Conservation (phyloP, 1,139 yeast species). For the Pichia sp. region DNA sequence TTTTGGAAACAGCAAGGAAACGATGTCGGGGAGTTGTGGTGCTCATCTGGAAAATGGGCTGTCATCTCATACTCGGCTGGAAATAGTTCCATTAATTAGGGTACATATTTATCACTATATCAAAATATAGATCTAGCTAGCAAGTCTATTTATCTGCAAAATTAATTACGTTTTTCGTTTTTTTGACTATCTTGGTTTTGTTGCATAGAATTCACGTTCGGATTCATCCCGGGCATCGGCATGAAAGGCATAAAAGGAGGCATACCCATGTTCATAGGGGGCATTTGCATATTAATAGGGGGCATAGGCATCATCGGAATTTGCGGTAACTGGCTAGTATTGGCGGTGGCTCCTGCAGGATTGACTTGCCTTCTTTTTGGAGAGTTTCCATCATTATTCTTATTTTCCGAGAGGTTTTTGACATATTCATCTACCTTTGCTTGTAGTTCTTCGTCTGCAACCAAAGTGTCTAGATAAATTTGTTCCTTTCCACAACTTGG, state of each 20-base stretch:
- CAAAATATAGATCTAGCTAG: background rate
- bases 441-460: conserved; percentile 56
- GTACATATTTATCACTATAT: background rate
- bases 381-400: conserved; percentile 11
- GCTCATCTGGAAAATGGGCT: conserved; percentile 89
- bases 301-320: conserved; percentile 18
- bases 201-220: conserved; percentile 4
- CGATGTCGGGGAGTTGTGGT: conserved; percentile 73
- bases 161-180: background rate
- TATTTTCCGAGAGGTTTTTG: conserved; percentile 5
- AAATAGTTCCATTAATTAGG: background rate
- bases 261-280: conserved; percentile 18
- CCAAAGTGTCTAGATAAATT: conserved; percentile 67
- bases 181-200: conserved; percentile 65
- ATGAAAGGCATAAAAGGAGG: conserved; percentile 22
- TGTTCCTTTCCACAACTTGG: conserved; percentile 80
- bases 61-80: conserved; percentile 60
- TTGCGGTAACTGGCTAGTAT: conserved; percentile 20
- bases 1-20: conserved; percentile 57
- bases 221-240: conserved; percentile 17
- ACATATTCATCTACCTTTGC: conserved; percentile 30
- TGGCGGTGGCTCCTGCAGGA: conserved; percentile 13
- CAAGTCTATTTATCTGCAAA: background rate
- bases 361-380: conserved; percentile 21
- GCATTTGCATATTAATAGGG: conserved; percentile 19